phyloP scores from a whole-genome alignment of 106 monocot genomes.

The Posidonia australis region DNA sequence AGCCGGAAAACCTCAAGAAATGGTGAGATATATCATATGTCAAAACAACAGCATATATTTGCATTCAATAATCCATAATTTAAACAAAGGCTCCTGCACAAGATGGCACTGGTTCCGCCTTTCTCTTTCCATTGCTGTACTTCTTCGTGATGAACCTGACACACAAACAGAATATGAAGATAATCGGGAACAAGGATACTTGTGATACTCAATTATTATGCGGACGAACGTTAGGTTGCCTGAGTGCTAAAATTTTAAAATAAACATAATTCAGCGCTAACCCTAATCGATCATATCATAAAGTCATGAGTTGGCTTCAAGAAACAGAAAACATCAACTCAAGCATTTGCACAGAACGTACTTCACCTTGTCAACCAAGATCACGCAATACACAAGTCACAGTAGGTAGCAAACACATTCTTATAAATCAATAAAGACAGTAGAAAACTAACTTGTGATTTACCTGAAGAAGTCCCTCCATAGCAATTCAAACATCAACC shows the following conservation, averaged over 20 bases:
- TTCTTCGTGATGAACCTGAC: slow-evolving; percentile 94
- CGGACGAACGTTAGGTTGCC: neutral
- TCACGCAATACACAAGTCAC: no score
- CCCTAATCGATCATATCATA: no score
- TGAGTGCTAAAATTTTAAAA: no score
- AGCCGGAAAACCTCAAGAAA: no score
- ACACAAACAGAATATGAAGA: neutral
- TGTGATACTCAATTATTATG: neutral
- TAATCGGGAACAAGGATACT: neutral
- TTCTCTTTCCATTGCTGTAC: slow-evolving; percentile 58
- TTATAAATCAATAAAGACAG: neutral
- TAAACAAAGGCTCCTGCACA: slow-evolving; percentile 22
- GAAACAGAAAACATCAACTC: no score
- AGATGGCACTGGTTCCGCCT: slow-evolving; percentile 36
- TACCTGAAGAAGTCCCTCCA: slow-evolving; percentile 99
- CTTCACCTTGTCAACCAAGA: no score
- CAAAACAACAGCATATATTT: no score
- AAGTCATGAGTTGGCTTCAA: no score
- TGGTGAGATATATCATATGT: no score
- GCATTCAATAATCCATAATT: neutral
- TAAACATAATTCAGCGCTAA: no score
- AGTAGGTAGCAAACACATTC: neutral
- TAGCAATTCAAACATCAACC: slow-evolving; percentile 93
- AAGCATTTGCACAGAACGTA: no score
- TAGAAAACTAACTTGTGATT: neutral